A percentile compares a stretch with the other conserved stretches of the same genome.
Conservation (phyloP, 768 basidiomycete genomes). For the Leccinum rimulosum region DNA sequence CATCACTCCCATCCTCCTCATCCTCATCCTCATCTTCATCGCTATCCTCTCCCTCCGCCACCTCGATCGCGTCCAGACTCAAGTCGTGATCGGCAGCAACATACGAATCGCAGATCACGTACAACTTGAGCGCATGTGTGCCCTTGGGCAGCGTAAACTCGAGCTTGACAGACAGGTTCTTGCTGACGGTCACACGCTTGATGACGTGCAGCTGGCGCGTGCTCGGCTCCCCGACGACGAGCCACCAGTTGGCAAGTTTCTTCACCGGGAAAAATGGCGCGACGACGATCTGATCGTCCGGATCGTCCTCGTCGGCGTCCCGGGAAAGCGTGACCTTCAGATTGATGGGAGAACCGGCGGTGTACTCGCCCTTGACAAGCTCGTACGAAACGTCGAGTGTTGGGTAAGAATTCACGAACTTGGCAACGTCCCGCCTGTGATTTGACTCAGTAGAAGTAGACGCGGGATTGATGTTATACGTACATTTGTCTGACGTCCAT, state of each 20-base stretch:
- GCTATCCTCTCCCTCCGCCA: slow-evolving; percentile 69
- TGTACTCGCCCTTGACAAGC: slow-evolving; percentile 84
- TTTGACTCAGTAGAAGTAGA: neutral
- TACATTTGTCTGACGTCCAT: slow-evolving; percentile 89
- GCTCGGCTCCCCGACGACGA: slow-evolving; percentile 84
- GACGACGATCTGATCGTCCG: slow-evolving; percentile 78
- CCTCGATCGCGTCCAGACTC: slow-evolving; percentile 74
- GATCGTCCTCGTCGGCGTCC: slow-evolving; percentile 77
- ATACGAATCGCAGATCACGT: slow-evolving; percentile 92
- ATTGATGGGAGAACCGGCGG: slow-evolving; percentile 79
- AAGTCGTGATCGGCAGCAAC: slow-evolving; percentile 92
- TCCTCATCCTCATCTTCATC: slow-evolving; percentile 34
- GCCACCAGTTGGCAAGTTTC: slow-evolving; percentile 97
- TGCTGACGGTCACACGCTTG: slow-evolving; percentile 81
- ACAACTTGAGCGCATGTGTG: slow-evolving; percentile 75
- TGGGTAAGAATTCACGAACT: slow-evolving; percentile 95
- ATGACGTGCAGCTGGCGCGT: slow-evolving; percentile 79
- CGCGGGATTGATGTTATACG: slow-evolving; percentile 29
- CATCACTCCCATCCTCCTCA: slow-evolving; percentile 63
- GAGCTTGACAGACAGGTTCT: slow-evolving; percentile 75
- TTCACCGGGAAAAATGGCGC: slow-evolving; percentile 90
- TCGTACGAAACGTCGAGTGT: slow-evolving; percentile 90
- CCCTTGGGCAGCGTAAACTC: slow-evolving; percentile 90
- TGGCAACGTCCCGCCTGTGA: slow-evolving; percentile 86
- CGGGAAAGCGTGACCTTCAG: slow-evolving; percentile 77